Conservation (phyloP, 495 filamentous ascomycete genomes). For the Tetracladium setigerum region DNA sequence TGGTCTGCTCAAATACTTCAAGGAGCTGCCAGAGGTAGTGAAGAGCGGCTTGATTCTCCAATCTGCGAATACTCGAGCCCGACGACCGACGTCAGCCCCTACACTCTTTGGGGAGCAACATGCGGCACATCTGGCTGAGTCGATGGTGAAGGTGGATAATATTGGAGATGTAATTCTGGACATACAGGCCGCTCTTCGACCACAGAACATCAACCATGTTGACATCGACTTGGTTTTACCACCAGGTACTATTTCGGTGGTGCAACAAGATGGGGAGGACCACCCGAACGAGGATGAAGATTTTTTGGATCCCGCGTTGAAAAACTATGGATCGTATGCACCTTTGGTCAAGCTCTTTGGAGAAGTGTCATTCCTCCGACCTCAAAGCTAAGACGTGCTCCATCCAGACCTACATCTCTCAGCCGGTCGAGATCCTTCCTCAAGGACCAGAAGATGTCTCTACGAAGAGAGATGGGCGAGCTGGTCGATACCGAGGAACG, state of each 20-base stretch:
- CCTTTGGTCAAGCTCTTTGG: conserved; percentile 71
- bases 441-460: conserved; percentile 70
- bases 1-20: conserved; percentile 86
- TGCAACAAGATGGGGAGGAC: conserved; percentile 36
- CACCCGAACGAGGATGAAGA: conserved; percentile 51
- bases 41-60: conserved; percentile 52
- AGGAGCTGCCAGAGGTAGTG: conserved; percentile 68
- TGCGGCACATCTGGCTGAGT: conserved; percentile 79
- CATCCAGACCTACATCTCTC: conserved; percentile 74
- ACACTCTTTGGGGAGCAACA: conserved; percentile 84
- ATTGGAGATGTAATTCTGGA: conserved; percentile 60
- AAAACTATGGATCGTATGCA: conserved; percentile 68
- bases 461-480: conserved; percentile 87
- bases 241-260: conserved; percentile 57
- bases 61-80: conserved; percentile 36
- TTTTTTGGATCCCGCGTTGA: conserved; percentile 47
- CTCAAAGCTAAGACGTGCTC: conserved; percentile 74
- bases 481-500: conserved; percentile 88
- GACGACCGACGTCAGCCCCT: conserved; percentile 49
- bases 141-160: conserved; percentile 72
- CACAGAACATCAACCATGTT: conserved; percentile 71
- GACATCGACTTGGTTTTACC: conserved; percentile 87
- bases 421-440: conserved; percentile 66
- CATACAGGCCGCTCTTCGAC: conserved; percentile 63
- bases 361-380: conserved; percentile 81